These are phyloP conservation scores for Claviceps pazoutovae DNA, from an alignment of 2,329 filamentous ascomycete genomes.

Conservation along the genomic window DNA sequence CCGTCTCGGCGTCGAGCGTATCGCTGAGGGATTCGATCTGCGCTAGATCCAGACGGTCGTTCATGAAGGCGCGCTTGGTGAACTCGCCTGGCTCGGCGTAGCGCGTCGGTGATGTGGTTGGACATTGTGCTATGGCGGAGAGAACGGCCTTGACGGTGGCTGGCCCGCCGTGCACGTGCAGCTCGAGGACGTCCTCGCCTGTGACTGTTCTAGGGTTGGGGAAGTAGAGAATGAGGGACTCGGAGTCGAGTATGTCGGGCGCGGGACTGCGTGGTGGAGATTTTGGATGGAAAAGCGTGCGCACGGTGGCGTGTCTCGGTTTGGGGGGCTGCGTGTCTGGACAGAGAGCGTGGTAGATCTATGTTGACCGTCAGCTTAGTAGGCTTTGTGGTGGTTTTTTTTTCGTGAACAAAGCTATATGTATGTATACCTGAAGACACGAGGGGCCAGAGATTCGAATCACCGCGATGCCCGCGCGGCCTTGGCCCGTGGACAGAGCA, in stretches of 20 bases:
- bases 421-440: slow-evolving; percentile 45
- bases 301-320: slow-evolving; percentile 51
- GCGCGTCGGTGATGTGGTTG: slow-evolving; percentile 37
- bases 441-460: slow-evolving; percentile 73
- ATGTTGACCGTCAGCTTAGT: background rate
- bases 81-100: slow-evolving; percentile 95
- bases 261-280: slow-evolving; percentile 14
- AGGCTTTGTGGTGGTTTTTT: background rate
- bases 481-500: slow-evolving; percentile 75
- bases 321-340: slow-evolving; percentile 29
- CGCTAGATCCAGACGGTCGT: slow-evolving; percentile 70
- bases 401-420: background rate
- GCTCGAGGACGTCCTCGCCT: slow-evolving; percentile 80
- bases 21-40: slow-evolving; percentile 61
- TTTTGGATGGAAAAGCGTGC: slow-evolving; percentile 51
- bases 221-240: slow-evolving; percentile 72
- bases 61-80: slow-evolving; percentile 80
- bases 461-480: slow-evolving; percentile 79
- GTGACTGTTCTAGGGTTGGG: slow-evolving; percentile 71
- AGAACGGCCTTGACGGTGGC: slow-evolving; percentile 83
- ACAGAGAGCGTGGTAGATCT: slow-evolving; percentile 40
- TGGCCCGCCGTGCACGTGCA: slow-evolving; percentile 86
- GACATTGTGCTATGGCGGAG: slow-evolving; percentile 52
- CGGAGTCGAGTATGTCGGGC: slow-evolving; percentile 52
- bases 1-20: slow-evolving; percentile 58